Evolutionary conservation across 176 grass and related monocot genomes (phyloP).

Genomic region (Eleusine coracana): DNA sequence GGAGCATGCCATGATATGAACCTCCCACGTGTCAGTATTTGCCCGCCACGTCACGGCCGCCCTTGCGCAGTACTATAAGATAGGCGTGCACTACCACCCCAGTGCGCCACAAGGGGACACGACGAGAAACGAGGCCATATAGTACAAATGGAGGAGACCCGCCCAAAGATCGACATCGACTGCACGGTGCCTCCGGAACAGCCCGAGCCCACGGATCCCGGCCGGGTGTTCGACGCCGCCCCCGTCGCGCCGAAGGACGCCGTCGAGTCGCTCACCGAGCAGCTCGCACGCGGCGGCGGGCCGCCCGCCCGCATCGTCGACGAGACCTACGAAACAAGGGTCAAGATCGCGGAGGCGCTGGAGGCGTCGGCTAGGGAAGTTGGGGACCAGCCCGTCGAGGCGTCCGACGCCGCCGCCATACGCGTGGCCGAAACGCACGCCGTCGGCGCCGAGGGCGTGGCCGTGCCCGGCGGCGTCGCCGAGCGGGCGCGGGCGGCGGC

Average conservation of each 20-base stretch:
- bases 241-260: conserved; percentile 50
- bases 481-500: conserved; percentile 47
- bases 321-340: conserved; percentile 5
- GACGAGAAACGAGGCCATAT: no score
- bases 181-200: background rate
- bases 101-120: no score
- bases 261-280: conserved; percentile 46
- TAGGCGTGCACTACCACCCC: no score
- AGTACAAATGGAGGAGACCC: background rate
- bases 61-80: no score
- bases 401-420: conserved; percentile 61
- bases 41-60: no score
- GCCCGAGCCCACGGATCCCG: conserved; percentile 9
- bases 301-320: conserved; percentile 36
- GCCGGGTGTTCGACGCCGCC: conserved; percentile 46
- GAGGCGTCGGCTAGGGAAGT: conserved; percentile 13
- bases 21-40: no score
- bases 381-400: background rate
- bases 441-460: background rate
- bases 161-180: background rate
- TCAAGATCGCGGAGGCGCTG: conserved; percentile 38
- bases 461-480: conserved; percentile 51
- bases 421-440: conserved; percentile 50
- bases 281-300: conserved; percentile 31
- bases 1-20: no score